Base-by-base conservation (phyloP, 306 rosid species). In the Luffa aegyptiaca region DNA sequence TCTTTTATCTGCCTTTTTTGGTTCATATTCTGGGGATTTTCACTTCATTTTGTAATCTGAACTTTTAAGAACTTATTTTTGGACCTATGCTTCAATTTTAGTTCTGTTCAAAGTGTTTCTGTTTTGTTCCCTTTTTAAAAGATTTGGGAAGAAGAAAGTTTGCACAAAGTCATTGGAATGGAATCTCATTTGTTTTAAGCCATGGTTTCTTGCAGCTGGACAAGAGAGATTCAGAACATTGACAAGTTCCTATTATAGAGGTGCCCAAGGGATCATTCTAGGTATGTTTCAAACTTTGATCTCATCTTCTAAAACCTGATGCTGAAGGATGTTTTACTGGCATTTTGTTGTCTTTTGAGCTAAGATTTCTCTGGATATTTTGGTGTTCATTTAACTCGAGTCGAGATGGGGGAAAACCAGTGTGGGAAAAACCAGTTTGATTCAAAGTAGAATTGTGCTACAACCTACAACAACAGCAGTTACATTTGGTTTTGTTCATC, bases 221-320 rank as follows among this genome's bases (percentile, higher is more conserved):
- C 98, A 95, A 83, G 98, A 95, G 84, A 91, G 97, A 82, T 95
- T 92, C 88, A 89, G 98, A 88, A 95, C 98, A 5, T 85, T 92
- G 79, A 92, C 97, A 49, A 92, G 96, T 77, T 91, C 98, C 80
- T 95, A 92, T 86, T 95, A 95, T 55, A 85, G 98, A 87, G 94
- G 95, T 73, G 98, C 97, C 0, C 98, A 95, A 57, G 98, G 98
- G 76, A 90, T 95, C 81, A 89, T 95, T 89, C 96, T 95, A 45
- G 98, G 98, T 95, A 91, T 37, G 86, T 76, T 79, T 85, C 49
- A 21, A 74, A 51, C 31, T 21, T 49, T 74, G n/a, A 74, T 12
- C 58, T 46, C 57, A 51, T 48, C 42, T 14, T 72, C 26, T 5
- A 16, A 48, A 51, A 16, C 7, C 45, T 9, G 44, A 26, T 26